Conservation (phyloP, 805 yeast genomes). For the Wickerhamiella allomyrinae region DNA sequence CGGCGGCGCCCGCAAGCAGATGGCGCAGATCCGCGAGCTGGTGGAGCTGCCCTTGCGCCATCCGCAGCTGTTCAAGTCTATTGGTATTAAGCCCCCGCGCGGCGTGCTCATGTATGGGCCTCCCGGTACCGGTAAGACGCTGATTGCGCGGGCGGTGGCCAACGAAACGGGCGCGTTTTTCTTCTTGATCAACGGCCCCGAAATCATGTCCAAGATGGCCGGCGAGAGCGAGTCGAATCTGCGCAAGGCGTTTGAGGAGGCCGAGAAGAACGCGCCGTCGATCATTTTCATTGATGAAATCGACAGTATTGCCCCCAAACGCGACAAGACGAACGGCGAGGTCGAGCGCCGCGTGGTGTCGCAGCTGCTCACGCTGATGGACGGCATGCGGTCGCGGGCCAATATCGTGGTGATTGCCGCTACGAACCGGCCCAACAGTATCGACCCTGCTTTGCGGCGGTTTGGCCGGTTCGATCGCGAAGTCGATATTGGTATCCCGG, state of each 20-base stretch:
- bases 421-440: slow-evolving; percentile 75
- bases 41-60: slow-evolving; percentile 97
- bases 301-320: slow-evolving; percentile 98
- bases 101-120: slow-evolving; percentile 94
- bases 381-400: slow-evolving; percentile 99
- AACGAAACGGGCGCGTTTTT: slow-evolving; percentile 98
- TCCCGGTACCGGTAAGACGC: slow-evolving; percentile 98
- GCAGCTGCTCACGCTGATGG: slow-evolving; percentile 94
- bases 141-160: slow-evolving; percentile 99
- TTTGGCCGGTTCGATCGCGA: slow-evolving; percentile 79
- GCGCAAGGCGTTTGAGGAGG: slow-evolving; percentile 97
- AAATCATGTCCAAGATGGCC: slow-evolving; percentile 99
- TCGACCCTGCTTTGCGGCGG: slow-evolving; percentile 75
- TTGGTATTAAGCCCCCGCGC: slow-evolving; percentile 97
- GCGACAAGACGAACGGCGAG: slow-evolving; percentile 99
- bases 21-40: slow-evolving; percentile 98
- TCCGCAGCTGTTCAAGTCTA: slow-evolving; percentile 93
- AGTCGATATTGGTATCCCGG: slow-evolving; percentile 86
- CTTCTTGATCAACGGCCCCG: slow-evolving; percentile 96
- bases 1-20: slow-evolving; percentile 98
- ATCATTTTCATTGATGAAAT: slow-evolving; percentile 97
- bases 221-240: slow-evolving; percentile 97
- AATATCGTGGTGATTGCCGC: slow-evolving; percentile 98
- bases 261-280: slow-evolving; percentile 96
- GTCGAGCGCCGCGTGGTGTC: slow-evolving; percentile 99